Evolutionary conservation across 257 asterid species (phyloP).

Genomic region (Solanum stenotomum): DNA sequence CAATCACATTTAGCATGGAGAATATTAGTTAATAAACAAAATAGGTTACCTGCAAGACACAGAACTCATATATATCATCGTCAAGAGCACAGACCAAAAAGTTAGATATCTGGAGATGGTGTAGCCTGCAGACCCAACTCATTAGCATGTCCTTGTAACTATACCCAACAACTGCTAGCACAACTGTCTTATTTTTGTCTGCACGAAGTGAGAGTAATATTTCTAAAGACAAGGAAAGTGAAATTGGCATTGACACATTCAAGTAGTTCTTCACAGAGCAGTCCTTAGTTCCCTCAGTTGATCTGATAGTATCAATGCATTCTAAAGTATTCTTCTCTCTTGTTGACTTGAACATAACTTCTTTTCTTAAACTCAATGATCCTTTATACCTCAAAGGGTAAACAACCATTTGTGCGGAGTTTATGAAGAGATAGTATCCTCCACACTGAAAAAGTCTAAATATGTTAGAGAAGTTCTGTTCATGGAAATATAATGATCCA

Average conservation of each 20-base stretch:
- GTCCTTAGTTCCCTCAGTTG: conserved; percentile 22
- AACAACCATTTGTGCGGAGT: conserved; percentile 36
- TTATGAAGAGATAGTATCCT: conserved; percentile 32
- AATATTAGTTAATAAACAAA: not conserved
- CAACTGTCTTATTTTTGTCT: conserved; percentile 55
- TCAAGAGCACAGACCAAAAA: conserved; percentile 82
- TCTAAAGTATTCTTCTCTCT: conserved; percentile 19
- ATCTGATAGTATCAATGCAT: conserved; percentile 37
- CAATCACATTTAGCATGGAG: not conserved
- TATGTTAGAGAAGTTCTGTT: conserved; percentile 38
- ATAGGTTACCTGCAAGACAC: conserved; percentile 64
- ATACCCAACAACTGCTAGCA: conserved; percentile 79
- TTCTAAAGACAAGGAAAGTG: conserved; percentile 52
- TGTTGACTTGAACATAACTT: conserved; percentile 18
- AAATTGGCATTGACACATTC: conserved; percentile 17
- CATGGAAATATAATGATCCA: conserved; percentile 67
- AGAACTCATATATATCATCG: conserved; percentile 53
- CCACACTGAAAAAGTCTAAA: conserved; percentile 41
- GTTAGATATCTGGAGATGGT: conserved; percentile 47
- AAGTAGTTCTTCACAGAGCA: conserved; percentile 23
- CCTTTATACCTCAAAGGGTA: conserved; percentile 27
- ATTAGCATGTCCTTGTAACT: conserved; percentile 89
- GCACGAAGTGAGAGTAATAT: conserved; percentile 46
- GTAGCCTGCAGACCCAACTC: conserved; percentile 92
- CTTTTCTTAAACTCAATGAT: conserved; percentile 27